phyloP scores from a whole-genome alignment of 352 stramenopile species.

The Globisporangium spiculum region DNA sequence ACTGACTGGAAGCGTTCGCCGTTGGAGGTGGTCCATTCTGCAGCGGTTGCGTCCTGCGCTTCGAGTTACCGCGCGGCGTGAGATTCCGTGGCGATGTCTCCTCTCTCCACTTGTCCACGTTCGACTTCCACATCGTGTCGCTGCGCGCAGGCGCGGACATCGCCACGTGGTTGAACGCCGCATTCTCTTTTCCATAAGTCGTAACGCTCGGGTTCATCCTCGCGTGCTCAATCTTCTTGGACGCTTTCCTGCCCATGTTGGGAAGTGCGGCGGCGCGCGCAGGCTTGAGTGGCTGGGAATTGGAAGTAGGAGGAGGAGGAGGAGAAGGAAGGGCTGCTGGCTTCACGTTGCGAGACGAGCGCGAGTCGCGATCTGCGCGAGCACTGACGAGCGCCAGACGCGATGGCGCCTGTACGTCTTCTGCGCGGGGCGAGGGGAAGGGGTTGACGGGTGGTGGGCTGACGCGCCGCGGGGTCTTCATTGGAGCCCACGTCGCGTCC shows the following conservation, averaged over 20 bases:
- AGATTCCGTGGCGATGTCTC: constrained; percentile 26
- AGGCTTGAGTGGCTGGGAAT: constrained; percentile 13
- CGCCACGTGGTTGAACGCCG: constrained; percentile 8
- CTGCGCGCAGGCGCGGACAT: constrained; percentile 4
- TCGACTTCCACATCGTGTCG: constrained; percentile 37
- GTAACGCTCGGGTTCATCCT: background rate
- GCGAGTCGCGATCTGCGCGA: constrained; percentile 19
- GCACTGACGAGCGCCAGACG: background rate
- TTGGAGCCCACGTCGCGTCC: constrained; percentile 7
- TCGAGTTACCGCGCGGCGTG: constrained; percentile 27
- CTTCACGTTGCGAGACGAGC: constrained; percentile 1
- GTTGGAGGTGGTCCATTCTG: background rate
- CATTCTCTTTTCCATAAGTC: constrained; percentile 5
- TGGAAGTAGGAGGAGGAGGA: constrained; percentile 5
- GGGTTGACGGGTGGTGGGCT: background rate
- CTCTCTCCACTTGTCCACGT: constrained; percentile 40
- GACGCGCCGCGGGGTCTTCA: constrained; percentile 8
- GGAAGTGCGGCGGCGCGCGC: background rate
- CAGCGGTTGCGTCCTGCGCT: constrained; percentile 16
- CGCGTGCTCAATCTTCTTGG: constrained; percentile 14
- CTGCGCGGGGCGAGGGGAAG: background rate
- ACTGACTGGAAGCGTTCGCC: background rate
- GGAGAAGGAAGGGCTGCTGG: background rate
- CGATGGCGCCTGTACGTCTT: background rate
- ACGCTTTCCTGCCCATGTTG: constrained; percentile 22